These are phyloP conservation scores for Pyrenophora seminiperda DNA, from an alignment of 2,329 filamentous ascomycete species.

Conservation along the genomic window DNA sequence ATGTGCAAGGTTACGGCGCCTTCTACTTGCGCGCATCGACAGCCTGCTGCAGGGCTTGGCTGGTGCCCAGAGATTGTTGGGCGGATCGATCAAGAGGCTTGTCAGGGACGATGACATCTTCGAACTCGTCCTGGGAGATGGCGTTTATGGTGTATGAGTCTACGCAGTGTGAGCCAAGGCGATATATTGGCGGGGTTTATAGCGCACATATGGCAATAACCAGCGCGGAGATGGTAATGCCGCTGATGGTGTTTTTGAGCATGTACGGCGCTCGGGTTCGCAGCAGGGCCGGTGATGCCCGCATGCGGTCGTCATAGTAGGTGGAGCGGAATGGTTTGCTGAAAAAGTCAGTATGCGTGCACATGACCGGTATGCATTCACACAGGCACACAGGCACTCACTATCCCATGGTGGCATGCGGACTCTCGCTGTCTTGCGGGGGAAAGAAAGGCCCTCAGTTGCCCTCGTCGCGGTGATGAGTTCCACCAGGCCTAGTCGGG, in stretches of 20 bases:
- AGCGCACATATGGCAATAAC: slow-evolving; percentile 80
- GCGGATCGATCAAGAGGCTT: slow-evolving; percentile 60
- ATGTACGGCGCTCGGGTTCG: slow-evolving; percentile 91
- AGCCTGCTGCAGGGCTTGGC: slow-evolving; percentile 39
- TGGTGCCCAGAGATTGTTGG: slow-evolving; percentile 31
- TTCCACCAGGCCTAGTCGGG: slow-evolving; percentile 21
- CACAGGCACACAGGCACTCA: slow-evolving; percentile 30
- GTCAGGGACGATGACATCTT: slow-evolving; percentile 89
- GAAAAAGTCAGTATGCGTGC: slow-evolving; percentile 19
- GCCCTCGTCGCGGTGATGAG: slow-evolving; percentile 29
- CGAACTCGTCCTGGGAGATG: slow-evolving; percentile 95
- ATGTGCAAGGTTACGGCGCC: slow-evolving; percentile 22
- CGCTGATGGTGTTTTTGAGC: slow-evolving; percentile 84
- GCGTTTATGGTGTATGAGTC: slow-evolving; percentile 77
- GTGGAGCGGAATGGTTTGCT: slow-evolving; percentile 65
- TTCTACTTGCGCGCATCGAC: slow-evolving; percentile 36
- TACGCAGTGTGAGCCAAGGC: slow-evolving; percentile 40
- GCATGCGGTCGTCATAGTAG: slow-evolving; percentile 90
- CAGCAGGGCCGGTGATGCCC: slow-evolving; percentile 85
- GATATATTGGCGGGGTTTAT: not conserved
- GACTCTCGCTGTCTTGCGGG: slow-evolving; percentile 26
- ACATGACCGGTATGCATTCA: not conserved
- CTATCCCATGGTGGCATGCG: slow-evolving; percentile 43
- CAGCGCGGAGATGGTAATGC: slow-evolving; percentile 73
- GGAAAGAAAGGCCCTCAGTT: slow-evolving; percentile 13